Conservation (phyloP, 768 basidiomycete species). For the Tulasnella sp. region DNA sequence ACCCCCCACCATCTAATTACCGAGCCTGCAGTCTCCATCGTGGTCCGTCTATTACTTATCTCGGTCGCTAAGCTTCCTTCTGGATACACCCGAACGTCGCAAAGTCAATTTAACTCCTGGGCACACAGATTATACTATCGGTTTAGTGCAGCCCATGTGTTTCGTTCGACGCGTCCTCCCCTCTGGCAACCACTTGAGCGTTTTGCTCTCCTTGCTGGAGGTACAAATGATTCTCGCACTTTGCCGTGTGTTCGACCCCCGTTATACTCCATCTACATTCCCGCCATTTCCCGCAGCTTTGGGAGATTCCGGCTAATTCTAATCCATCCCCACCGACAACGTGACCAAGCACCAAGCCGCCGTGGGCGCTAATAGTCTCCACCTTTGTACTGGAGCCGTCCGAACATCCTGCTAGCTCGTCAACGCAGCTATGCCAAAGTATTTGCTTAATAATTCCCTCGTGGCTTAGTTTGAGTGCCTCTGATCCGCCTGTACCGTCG, state of each 20-base stretch:
- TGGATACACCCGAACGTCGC: not conserved
- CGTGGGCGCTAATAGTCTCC: not conserved
- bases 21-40: not conserved
- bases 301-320: not conserved
- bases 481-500: too few relatives aligned
- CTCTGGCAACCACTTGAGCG: not conserved
- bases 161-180: not conserved
- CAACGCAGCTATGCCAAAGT: not conserved
- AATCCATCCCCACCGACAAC: not conserved
- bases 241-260: not conserved
- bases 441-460: not conserved
- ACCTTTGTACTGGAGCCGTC: too few relatives aligned
- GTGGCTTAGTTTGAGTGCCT: not conserved
- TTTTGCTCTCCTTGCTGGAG: not conserved
- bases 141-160: not conserved
- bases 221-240: not conserved
- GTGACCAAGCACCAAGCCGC: not conserved
- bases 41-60: too few relatives aligned
- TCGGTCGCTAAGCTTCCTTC: not conserved
- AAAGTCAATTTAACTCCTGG: not conserved
- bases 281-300: constrained; percentile 6
- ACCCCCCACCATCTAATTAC: too few relatives aligned
- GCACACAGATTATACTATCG: not conserved
- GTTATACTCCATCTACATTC: not conserved
- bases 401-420: too few relatives aligned